Evolutionary conservation across 2,329 filamentous ascomycete species (phyloP).

Genomic region (Fusarium luffae): DNA sequence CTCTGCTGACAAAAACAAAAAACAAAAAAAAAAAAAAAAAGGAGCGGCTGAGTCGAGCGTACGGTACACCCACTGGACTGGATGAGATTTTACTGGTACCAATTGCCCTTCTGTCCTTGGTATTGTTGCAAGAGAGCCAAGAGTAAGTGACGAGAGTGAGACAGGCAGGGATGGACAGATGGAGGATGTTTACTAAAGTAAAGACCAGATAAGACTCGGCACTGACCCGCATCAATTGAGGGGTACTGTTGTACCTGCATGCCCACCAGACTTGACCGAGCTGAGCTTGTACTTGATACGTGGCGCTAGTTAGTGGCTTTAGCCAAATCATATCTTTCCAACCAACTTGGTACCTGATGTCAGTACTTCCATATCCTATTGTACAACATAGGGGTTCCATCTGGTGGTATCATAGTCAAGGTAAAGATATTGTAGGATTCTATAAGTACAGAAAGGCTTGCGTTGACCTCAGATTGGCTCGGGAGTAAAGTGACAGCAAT

Average conservation of each 20-base stretch:
- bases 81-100: background rate
- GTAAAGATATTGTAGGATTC: background rate
- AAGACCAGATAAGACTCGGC: constrained; percentile 4
- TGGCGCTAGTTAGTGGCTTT: constrained; percentile 5
- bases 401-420: background rate
- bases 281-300: constrained; percentile 19
- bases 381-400: background rate
- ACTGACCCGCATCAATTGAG: constrained; percentile 7
- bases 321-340: constrained; percentile 5
- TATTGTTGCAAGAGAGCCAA: constrained; percentile 36
- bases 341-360: background rate
- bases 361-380: background rate
- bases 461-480: background rate
- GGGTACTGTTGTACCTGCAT: constrained; percentile 21
- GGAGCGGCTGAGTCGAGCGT: constrained; percentile 16
- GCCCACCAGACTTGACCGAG: background rate
- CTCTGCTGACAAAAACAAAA: constrained; percentile 33
- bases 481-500: background rate
- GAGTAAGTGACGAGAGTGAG: background rate
- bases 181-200: background rate
- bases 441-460: background rate
- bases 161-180: background rate
- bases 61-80: background rate
- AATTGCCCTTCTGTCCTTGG: constrained; percentile 5
- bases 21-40: background rate